Evolutionary conservation across 768 basidiomycete genomes (phyloP).

Genomic region (Tylopilus subfusipes): DNA sequence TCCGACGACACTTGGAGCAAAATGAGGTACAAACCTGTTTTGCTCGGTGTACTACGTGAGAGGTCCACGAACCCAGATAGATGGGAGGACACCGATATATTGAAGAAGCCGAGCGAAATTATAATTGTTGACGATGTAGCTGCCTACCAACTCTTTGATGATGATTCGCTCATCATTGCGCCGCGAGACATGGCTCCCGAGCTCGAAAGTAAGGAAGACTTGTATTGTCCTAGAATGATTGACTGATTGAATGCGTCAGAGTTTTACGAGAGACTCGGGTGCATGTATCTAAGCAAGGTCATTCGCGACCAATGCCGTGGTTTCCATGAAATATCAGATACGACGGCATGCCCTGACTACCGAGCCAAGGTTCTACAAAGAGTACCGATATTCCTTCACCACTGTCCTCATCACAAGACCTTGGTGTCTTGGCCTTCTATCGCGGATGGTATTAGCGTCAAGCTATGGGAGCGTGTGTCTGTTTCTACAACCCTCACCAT

Average conservation of each 20-base stretch:
- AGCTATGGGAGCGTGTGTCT: conserved; percentile 52
- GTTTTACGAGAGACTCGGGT: background rate
- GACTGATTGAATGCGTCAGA: background rate
- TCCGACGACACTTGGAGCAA: conserved; percentile 44
- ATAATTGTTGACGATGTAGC: conserved; percentile 83
- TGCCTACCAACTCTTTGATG: conserved; percentile 68
- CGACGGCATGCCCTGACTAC: background rate
- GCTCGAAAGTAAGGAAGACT: conserved; percentile 58
- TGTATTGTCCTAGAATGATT: background rate
- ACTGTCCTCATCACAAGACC: conserved; percentile 54
- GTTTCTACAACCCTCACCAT: conserved; percentile 57
- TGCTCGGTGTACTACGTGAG: conserved; percentile 67
- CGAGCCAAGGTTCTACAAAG: conserved; percentile 60
- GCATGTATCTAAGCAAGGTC: background rate
- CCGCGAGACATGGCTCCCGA: conserved; percentile 66
- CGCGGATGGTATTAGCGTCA: conserved; percentile 39
- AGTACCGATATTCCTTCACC: conserved; percentile 56
- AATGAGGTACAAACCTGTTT: conserved; percentile 66
- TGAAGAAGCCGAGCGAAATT: conserved; percentile 62
- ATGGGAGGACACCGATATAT: background rate
- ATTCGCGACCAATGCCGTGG: background rate
- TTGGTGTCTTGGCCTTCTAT: background rate
- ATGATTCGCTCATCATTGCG: conserved; percentile 64
- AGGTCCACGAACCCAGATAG: conserved; percentile 8
- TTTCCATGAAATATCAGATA: background rate